Base-by-base conservation (phyloP, 345 rosid genomes). In the Acer campestre region DNA sequence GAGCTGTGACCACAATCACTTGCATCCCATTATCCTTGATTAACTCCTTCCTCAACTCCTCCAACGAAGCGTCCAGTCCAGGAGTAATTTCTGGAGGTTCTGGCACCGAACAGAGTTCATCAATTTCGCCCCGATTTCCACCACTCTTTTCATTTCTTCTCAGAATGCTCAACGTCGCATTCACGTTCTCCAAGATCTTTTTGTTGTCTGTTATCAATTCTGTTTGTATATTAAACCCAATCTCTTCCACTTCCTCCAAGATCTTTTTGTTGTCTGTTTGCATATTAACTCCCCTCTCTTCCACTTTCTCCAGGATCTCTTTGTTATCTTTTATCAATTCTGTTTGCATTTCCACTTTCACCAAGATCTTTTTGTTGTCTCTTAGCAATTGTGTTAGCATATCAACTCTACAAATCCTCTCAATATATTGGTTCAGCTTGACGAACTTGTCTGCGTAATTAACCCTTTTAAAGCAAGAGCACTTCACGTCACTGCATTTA, bases 1-100 rank as follows among this genome's bases (percentile, higher is more conserved):
- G 77, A 80, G 87, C 92, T 78, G 91, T 81, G 9, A 89, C 82
- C 25, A 86, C 85, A 42, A 83, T 76, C 67, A 66, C 77, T 2
- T 67, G 69, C 2, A 40, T 66, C 8, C 67, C 76, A 29, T 73
- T 38, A 23, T 74, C 44, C 20, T 68, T 29, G 12, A 87, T 75
- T 77, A 92, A 82, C 58, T 58, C 75, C 84, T 27, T 59, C 82
- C 85, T 90, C 38, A 88, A 20, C 77, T 86, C 87, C 77, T 1
- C 10, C 80, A 85, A 64, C 12, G 86, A 88, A 58, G 29, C 68
- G 46, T 84, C 88, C 42, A 86, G 75, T 58, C 94, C 94, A 65
- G 86, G 78, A 6, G 67, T 58, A 27, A n/a, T 38, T 20, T 13
- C 79, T 14, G 71, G 74, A 23, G 70, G 82, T 44, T 82, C 80